Evolutionary conservation across 202 grass and related monocot genomes (phyloP).

Genomic region (Setaria italica): DNA sequence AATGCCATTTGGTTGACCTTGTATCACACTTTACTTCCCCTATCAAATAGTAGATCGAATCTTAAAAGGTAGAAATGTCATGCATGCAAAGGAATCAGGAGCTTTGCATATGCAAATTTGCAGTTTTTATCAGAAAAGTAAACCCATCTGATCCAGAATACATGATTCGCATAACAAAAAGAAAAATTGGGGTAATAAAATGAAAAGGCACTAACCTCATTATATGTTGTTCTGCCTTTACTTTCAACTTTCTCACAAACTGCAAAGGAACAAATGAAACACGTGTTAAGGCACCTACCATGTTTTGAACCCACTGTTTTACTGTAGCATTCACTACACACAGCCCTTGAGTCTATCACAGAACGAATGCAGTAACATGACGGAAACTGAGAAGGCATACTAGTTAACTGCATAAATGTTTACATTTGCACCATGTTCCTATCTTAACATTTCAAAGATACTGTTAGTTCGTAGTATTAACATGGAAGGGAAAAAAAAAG

Average conservation of each 20-base stretch:
- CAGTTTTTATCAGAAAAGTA: slow-evolving; percentile 9
- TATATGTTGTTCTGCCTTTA: slow-evolving; percentile 98
- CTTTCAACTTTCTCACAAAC: slow-evolving; percentile 99
- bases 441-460: slow-evolving; percentile 17
- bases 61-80: not conserved
- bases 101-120: not conserved
- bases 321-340: not conserved
- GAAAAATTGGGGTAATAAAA: slow-evolving; percentile 14
- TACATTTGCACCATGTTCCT: slow-evolving; percentile 1
- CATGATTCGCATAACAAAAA: not conserved
- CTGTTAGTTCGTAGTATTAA: slow-evolving; percentile 14
- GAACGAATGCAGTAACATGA: slow-evolving; percentile 5
- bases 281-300: not conserved
- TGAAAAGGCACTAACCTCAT: slow-evolving; percentile 67
- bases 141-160: not conserved
- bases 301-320: not conserved
- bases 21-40: not conserved
- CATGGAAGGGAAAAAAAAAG: slow-evolving; percentile 16
- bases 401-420: not conserved
- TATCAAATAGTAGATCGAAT: slow-evolving; percentile 26
- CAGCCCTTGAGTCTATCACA: not conserved
- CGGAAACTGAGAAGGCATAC: slow-evolving; percentile 1
- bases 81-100: not conserved
- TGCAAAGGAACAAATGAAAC: slow-evolving; percentile 55
- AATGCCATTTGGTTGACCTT: not conserved